These are phyloP conservation scores for Kodamaea fukazawae DNA, from an alignment of 805 yeast species.

Conservation along the genomic window DNA sequence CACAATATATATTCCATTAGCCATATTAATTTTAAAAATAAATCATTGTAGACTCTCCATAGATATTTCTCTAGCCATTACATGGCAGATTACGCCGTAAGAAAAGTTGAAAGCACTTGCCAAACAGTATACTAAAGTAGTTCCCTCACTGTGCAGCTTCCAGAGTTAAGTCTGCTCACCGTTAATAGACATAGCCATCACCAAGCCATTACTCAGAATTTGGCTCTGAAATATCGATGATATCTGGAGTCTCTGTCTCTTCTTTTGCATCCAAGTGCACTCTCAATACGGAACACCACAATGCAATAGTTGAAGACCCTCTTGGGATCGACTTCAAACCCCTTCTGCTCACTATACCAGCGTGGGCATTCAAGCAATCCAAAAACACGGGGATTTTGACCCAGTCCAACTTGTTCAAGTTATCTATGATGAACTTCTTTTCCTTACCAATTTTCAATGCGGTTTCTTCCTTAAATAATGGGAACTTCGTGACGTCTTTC, in stretches of 20 bases:
- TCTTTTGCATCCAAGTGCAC: slow-evolving; percentile 19
- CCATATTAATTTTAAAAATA: no score
- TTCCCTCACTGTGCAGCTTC: no score
- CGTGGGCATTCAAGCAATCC: slow-evolving; percentile 78
- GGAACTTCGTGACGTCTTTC: slow-evolving; percentile 20
- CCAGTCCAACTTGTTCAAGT: slow-evolving; percentile 70
- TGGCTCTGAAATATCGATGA: not conserved
- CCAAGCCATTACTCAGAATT: not conserved
- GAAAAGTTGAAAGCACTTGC: no score
- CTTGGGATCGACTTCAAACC: slow-evolving; percentile 52
- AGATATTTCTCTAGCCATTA: no score
- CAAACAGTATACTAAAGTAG: no score
- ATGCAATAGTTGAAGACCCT: slow-evolving; percentile 50
- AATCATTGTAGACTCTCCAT: no score
- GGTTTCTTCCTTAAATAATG: slow-evolving; percentile 26
- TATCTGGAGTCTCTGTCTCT: slow-evolving; percentile 8
- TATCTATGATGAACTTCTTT: slow-evolving; percentile 42
- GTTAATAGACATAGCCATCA: no score
- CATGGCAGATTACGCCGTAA: no score
- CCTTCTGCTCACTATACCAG: slow-evolving; percentile 76
- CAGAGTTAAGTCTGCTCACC: no score
- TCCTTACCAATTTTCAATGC: slow-evolving; percentile 35
- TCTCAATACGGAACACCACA: slow-evolving; percentile 46
- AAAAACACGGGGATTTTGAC: slow-evolving; percentile 71
- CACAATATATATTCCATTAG: no score